Evolutionary conservation across 257 asterid genomes (phyloP), one percentile per base, ranked within the genome.

Genomic region (Vinca minor): DNA sequence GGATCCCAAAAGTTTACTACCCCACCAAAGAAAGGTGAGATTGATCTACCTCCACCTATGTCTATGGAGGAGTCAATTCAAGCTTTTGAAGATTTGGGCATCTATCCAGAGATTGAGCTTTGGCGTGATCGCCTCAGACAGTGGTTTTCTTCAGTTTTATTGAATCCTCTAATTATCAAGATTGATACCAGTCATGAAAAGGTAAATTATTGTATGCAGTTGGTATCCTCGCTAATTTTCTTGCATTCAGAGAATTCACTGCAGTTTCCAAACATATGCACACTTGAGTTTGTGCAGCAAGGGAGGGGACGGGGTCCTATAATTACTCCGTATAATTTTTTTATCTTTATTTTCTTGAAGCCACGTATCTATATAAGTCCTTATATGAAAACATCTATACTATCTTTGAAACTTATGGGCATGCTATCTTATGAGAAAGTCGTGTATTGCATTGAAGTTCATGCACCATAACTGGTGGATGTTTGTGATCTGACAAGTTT

Each of bases 11-110:
- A 85, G 76, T 89, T 92, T 69, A 85, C 87, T 26, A 92, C 98
- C 57, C 93, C 96, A 36, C 96, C 98, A 9, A 88, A 85, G 83
- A 92, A 89, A 78, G 98, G 96, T 36, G 98, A 89, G 73, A 84
- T 78, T 5, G 91, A 89, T 63, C 95, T 92, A 67, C 96, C 98
- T 44, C 81, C 83, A 73, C 89, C 96, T 26, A 92, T 88, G 96
- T 88, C 95, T 57, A 87, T 84, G 85, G 96, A 88, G 78, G 96
- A 92, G 75, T 85, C 95, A 15, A 73, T 68, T 44, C 87, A 85
- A 76, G 91, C 95, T 70, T 84, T 92, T 77, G 81, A 74, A 69
- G 77, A 81, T 73, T 74, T 92, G 81, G 96, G 93, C 46, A 69
- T 92, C 64, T 85, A 87, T 77, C 95, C 88, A 21, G 79, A 82